Evolutionary conservation across 225 moss, liverwort and hornwort species (phyloP).

Genomic region (Anthoceros angustus): DNA sequence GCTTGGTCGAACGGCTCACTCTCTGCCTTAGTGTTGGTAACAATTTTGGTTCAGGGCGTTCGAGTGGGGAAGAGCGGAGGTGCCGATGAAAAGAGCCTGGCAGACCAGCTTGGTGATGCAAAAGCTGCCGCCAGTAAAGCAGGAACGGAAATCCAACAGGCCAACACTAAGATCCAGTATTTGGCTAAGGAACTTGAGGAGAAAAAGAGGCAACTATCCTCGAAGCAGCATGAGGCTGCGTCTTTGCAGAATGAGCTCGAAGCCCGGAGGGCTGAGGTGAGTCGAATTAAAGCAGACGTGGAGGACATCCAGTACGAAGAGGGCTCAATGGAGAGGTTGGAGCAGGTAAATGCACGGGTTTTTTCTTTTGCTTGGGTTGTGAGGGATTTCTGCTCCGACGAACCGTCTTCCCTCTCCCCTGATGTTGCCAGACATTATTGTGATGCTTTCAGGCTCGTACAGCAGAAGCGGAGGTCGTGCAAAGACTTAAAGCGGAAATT

Average conservation of each 20-base stretch:
- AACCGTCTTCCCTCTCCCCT: neutral
- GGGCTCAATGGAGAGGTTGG: conserved; percentile 50
- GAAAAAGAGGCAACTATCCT: conserved; percentile 52
- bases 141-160: conserved; percentile 56
- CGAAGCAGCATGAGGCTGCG: conserved; percentile 69
- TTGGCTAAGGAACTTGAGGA: conserved; percentile 63
- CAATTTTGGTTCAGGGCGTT: conserved; percentile 37
- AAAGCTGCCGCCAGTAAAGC: conserved; percentile 62
- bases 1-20: neutral
- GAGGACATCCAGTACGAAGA: conserved; percentile 51
- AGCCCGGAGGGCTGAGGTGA: conserved; percentile 55
- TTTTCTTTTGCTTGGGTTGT: neutral
- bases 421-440: too few relatives aligned
- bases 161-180: conserved; percentile 70
- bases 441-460: conserved; percentile 35
- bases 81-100: conserved; percentile 76
- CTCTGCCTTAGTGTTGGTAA: neutral
- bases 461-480: conserved; percentile 51
- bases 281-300: conserved; percentile 42
- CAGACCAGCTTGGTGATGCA: conserved; percentile 82
- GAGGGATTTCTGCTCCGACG: neutral
- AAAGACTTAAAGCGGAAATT: conserved; percentile 54
- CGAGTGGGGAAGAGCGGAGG: conserved; percentile 93
- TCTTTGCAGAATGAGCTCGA: conserved; percentile 57
- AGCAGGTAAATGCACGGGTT: conserved; percentile 28